A percentile compares a stretch with the other conserved stretches of the same genome.
Evolutionary conservation across 2,329 filamentous ascomycete genomes (phyloP).

Genomic region (Biscogniauxia marginata): DNA sequence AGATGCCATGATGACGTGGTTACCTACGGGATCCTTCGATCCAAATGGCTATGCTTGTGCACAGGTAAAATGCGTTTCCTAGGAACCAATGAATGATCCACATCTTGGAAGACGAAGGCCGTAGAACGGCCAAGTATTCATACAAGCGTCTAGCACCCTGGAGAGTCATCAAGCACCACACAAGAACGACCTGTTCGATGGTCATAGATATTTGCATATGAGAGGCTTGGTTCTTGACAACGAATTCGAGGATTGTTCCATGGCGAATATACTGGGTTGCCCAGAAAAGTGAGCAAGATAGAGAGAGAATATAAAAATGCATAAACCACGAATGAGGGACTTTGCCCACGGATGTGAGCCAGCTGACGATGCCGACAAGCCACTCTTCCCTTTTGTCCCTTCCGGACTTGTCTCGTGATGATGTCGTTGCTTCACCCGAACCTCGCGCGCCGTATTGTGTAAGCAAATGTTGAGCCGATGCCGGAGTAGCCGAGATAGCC

Average conservation of each 20-base stretch:
- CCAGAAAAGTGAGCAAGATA: conserved; percentile 74
- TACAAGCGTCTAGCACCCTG: conserved; percentile 75
- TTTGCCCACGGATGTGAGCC: conserved; percentile 44
- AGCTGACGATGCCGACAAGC: conserved; percentile 32
- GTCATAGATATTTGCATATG: conserved; percentile 48
- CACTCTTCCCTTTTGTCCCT: conserved; percentile 4
- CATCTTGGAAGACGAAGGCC: conserved; percentile 74
- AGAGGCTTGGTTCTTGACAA: conserved; percentile 41
- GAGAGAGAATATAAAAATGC: conserved; percentile 79
- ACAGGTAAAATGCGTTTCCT: conserved; percentile 74
- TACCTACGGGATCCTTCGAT: conserved; percentile 72
- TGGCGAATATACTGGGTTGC: conserved; percentile 56
- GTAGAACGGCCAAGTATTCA: conserved; percentile 67
- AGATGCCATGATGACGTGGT: background rate
- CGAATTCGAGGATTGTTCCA: conserved; percentile 51
- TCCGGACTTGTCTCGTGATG: background rate
- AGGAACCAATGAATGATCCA: conserved; percentile 80
- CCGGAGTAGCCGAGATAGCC: conserved; percentile 43
- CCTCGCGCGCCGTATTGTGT: conserved; percentile 52
- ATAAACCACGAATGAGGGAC: conserved; percentile 89
- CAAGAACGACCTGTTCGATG: conserved; percentile 60
- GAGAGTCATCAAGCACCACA: conserved; percentile 70
- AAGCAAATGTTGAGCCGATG: conserved; percentile 42
- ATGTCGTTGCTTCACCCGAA: conserved; percentile 10
- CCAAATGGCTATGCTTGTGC: conserved; percentile 76